These are phyloP conservation scores for Aspergillus japonicus DNA, from an alignment of 2,329 filamentous ascomycete genomes.

Conservation along the genomic window DNA sequence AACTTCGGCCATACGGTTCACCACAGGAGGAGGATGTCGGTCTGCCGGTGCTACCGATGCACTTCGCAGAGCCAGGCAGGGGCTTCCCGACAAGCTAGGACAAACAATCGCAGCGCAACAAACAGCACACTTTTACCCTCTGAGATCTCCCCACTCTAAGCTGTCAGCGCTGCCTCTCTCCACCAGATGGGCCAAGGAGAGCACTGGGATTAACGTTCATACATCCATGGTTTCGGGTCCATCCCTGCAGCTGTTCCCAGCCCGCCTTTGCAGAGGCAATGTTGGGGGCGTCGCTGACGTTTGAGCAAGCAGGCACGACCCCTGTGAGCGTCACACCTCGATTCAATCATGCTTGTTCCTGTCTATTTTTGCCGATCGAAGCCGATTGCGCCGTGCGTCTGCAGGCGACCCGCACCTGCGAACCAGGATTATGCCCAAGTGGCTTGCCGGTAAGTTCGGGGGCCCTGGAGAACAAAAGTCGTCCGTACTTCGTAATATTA, in stretches of 20 bases:
- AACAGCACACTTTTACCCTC: background rate
- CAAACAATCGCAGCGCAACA: conserved; percentile 5
- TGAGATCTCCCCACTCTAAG: background rate
- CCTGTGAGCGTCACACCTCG: conserved; percentile 1
- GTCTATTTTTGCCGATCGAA: conserved; percentile 8
- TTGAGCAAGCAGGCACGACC: background rate
- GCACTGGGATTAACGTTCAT: background rate
- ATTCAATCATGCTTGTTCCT: conserved; percentile 4
- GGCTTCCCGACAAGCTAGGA: conserved; percentile 5
- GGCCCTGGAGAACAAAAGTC: background rate
- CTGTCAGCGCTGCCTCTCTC: background rate
- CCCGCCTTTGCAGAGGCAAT: background rate
- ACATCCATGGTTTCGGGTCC: background rate
- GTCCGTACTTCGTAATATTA: background rate
- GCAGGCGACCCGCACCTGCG: conserved; percentile 20
- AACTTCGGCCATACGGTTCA: background rate
- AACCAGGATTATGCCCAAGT: conserved; percentile 20
- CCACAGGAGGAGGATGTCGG: conserved; percentile 6
- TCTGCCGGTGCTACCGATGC: conserved; percentile 5
- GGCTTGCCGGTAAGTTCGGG: conserved; percentile 7
- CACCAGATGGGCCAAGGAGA: background rate
- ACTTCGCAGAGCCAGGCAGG: conserved; percentile 8
- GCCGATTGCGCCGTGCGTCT: conserved; percentile 20
- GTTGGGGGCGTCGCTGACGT: background rate
- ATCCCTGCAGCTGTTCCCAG: background rate